A percentile compares a stretch with the other conserved stretches of the same genome.
Conservation (phyloP, 805 yeast genomes). For the Candida ficus region DNA sequence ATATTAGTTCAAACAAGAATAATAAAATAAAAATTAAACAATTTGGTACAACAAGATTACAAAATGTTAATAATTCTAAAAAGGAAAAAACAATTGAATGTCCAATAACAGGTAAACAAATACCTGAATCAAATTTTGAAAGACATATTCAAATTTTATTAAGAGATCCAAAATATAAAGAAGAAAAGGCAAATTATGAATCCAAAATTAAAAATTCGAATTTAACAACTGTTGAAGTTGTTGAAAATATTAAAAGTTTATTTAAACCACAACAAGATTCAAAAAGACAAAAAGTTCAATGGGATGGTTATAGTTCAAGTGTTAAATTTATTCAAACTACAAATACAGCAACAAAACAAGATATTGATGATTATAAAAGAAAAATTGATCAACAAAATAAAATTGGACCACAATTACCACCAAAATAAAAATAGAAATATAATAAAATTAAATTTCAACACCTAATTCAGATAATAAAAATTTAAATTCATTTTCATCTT, state of each 20-base stretch:
- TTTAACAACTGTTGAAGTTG: conserved; percentile 52
- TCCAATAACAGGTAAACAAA: conserved; percentile 69
- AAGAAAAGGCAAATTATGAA: conserved; percentile 56
- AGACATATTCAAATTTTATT: conserved; percentile 65
- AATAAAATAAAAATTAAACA: conserved; percentile 49
- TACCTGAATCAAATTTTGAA: conserved; percentile 67
- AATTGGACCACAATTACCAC: conserved; percentile 3
- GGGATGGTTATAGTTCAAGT: conserved; percentile 32
- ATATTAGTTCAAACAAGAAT: conserved; percentile 11
- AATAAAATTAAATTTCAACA: background rate
- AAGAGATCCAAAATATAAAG: conserved; percentile 73
- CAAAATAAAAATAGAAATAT: background rate
- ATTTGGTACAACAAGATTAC: conserved; percentile 64
- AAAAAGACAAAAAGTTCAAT: conserved; percentile 25
- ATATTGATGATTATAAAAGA: conserved; percentile 21
- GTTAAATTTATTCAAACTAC: conserved; percentile 19
- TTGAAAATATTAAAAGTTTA: conserved; percentile 51
- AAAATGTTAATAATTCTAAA: conserved; percentile 23
- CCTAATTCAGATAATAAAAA: background rate
- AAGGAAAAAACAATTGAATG: conserved; percentile 48
- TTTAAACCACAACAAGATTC: conserved; percentile 20
- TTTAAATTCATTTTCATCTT: background rate
- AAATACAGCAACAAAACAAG: conserved; percentile 18
- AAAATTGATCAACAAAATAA: conserved; percentile 9
- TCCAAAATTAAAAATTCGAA: conserved; percentile 47